Evolutionary conservation across 129 eudicot genomes (phyloP), one percentile per base, ranked within the genome.

Genomic region (Artemisia annua): DNA sequence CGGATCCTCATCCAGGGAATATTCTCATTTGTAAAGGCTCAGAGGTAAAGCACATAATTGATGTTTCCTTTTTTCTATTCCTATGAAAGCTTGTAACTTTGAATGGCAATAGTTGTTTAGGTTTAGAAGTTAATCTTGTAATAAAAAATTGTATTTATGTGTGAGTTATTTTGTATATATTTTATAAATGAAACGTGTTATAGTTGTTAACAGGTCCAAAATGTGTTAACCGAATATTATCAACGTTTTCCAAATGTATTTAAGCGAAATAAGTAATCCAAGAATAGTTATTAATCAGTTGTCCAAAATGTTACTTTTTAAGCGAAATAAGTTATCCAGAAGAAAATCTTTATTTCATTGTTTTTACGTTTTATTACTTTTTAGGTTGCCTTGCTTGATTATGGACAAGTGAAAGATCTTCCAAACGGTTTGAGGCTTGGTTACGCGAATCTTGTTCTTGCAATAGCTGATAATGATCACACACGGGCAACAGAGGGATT

Each of bases 381-480:
- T 66, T 77, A 94, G 98, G 92, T 94, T 67, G 97, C 98, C 10
- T 85, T 94, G 87, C 90, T 94, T 70, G 98, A 94, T 78, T 94
- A 94, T 48, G 98, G 98, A 82, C 98, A 94, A 94, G 98, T 94
- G 84, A 94, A 94, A 81, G 97, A 94, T 81, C 96, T 94, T 49
- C 98, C 98, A 6, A 83, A 94, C 16, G 50, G 71, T 19, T 75
- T 94, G 82, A 86, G 98, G 86, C 91, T 94, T 19, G 98, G 97
- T 58, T 94, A 87, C 68, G 98, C 98, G 48, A 84, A 80, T 77
- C 71, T 94, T 15, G 96, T 94, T 77, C 86, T 94, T 81, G 97
- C 98, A 69, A 81, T 94, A 44, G 98, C 98, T 1, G 97, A 94
- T 86, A 81, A 90, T 49, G 97, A 94, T 76, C 91, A 91, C 48